Conservation (phyloP, 768 basidiomycete species). For the Rhodotorula kratochvilovae region DNA sequence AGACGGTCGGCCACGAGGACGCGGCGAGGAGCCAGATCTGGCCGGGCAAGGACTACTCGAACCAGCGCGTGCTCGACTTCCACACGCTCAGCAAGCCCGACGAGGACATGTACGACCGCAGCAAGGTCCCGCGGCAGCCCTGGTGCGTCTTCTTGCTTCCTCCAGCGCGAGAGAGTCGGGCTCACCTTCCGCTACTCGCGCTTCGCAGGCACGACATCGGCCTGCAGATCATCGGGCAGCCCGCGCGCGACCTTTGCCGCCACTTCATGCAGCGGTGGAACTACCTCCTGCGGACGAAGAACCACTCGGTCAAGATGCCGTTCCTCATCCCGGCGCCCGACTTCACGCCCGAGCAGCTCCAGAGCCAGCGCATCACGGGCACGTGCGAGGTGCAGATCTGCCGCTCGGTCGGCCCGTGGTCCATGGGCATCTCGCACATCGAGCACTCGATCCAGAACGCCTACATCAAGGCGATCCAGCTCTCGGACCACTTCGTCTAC, state of each 20-base stretch:
- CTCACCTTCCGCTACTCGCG: background rate
- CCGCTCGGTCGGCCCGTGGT: constrained; percentile 93
- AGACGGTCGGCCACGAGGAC: constrained; percentile 42
- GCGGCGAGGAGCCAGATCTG: constrained; percentile 56
- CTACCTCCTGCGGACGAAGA: constrained; percentile 86
- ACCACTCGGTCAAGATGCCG: constrained; percentile 86
- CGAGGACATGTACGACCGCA: constrained; percentile 91
- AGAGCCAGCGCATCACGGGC: constrained; percentile 75
- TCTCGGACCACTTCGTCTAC: constrained; percentile 96
- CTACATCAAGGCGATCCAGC: constrained; percentile 65
- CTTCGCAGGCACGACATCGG: constrained; percentile 84
- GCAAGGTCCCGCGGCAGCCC: constrained; percentile 87
- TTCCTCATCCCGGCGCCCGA: constrained; percentile 91
- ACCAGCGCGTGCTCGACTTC: constrained; percentile 81
- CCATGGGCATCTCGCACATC: constrained; percentile 77
- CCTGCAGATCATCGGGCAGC: constrained; percentile 92
- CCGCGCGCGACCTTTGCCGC: constrained; percentile 84
- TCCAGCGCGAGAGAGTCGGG: background rate
- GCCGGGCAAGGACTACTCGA: constrained; percentile 96
- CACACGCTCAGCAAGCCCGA: constrained; percentile 78
- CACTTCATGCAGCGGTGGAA: constrained; percentile 99
- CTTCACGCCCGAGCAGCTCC: constrained; percentile 73
- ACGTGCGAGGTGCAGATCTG: constrained; percentile 97
- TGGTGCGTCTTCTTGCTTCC: constrained; percentile 58
- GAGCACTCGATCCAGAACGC: constrained; percentile 62